Evolutionary conservation across 1,139 yeast genomes (phyloP), one percentile per base, ranked within the genome.

Genomic region (Lodderomyces jiufengensis): DNA sequence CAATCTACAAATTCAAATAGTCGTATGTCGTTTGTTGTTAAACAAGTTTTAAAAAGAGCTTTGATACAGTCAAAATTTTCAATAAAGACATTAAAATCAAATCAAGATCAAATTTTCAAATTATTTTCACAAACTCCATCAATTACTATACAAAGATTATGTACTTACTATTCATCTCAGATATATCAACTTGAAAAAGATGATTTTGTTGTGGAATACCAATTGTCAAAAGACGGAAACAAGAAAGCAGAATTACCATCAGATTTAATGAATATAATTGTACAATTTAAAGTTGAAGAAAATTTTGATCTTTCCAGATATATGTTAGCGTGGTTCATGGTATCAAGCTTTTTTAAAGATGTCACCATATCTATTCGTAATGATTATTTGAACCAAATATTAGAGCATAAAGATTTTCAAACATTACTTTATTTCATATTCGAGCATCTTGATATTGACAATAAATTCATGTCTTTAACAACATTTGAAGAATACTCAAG

Each of bases 261-360:
- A 1, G 27, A 27, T 1, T 51, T 78, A 21, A 41, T 72, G 7
- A 46, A 55, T 0, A 55, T 56, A 24, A 16, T 37, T 5, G 18
- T 28, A 6, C 15, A 33, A 12, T 27, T 28, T 16, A 24, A 24
- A 12, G 29, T 27, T 18, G 27, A 31, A 10, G 30, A 34, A 7
- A 37, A 41, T 10, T 25, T 11, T 22, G 49, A 46, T 2, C 59
- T 67, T 21, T 54, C 71, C 29, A 64, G 61, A 27, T 84, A 76
- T 50, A 51, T 85, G 31, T 80, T 87, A 80, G 65, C 79, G 30
- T 88, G 96, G 95, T 62, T 63, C 39, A 59, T 86, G 38, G 56
- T 84, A 0, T 70, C 84, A 45, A 64, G 63, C 22, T 80, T 79
- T 52, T 84, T 88, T 52, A 72, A 75, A 37, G 78, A 80, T 41